These are phyloP conservation scores for Thinopyrum elongatum DNA, from an alignment of 176 grass and related monocot genomes.

Conservation along the genomic window DNA sequence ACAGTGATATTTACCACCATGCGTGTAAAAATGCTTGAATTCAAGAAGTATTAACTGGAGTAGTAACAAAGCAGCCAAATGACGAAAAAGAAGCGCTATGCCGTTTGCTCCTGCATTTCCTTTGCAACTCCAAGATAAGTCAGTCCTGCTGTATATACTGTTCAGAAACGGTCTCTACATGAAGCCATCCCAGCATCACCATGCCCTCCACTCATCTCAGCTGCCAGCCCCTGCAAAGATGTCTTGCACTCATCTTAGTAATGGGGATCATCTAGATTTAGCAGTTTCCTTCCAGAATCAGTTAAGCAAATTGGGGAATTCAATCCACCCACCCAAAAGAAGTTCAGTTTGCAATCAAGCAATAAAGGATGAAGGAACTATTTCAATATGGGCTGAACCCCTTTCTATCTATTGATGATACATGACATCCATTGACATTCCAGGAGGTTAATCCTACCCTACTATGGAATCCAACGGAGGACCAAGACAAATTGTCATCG, in stretches of 20 bases:
- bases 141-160: background rate
- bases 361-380: background rate
- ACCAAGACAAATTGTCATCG: background rate
- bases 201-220: constrained; percentile 31
- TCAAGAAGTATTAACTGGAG: background rate
- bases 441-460: background rate
- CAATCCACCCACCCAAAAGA: background rate
- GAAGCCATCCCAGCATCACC: background rate
- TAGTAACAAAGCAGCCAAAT: background rate
- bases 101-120: background rate
- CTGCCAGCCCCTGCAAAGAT: constrained; percentile 17
- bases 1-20: background rate
- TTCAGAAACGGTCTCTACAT: background rate
- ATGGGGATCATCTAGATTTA: background rate
- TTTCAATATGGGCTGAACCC: background rate
- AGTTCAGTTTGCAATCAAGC: background rate
- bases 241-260: background rate
- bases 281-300: background rate
- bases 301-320: background rate
- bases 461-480: background rate
- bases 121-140: background rate
- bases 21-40: background rate
- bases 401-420: background rate
- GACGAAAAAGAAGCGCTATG: background rate
- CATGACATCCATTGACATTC: background rate